Evolutionary conservation across 2,329 filamentous ascomycete genomes (phyloP).

Genomic region (Fusarium keratoplasticum): DNA sequence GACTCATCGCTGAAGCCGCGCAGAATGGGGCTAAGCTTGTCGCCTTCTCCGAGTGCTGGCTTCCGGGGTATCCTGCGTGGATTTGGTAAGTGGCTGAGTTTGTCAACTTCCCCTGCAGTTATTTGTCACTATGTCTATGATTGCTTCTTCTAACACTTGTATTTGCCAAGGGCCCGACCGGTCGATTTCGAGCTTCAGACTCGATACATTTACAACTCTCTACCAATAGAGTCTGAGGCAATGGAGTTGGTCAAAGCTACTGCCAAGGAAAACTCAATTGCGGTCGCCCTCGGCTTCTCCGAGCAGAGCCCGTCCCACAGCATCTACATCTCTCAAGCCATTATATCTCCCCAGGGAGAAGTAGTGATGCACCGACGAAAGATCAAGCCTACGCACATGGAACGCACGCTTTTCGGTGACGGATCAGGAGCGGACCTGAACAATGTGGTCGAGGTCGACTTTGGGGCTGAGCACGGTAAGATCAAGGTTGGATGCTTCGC

Average conservation of each 20-base stretch:
- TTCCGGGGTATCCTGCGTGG: conserved; percentile 64
- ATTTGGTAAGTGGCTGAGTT: conserved; percentile 42
- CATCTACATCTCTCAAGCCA: conserved; percentile 59
- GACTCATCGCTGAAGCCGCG: conserved; percentile 40
- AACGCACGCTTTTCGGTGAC: conserved; percentile 63
- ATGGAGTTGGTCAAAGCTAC: conserved; percentile 51
- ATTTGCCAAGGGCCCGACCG: conserved; percentile 28
- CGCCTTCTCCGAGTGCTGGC: conserved; percentile 65
- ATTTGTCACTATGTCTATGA: neutral
- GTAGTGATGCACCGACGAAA: conserved; percentile 57
- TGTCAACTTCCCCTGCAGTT: neutral
- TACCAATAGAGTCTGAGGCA: conserved; percentile 53
- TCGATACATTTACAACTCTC: conserved; percentile 55
- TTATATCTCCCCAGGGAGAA: conserved; percentile 56
- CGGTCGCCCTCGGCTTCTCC: conserved; percentile 58
- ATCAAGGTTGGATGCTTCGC: conserved; percentile 57
- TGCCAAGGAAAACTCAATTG: conserved; percentile 52
- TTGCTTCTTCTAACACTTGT: neutral
- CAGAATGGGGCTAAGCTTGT: conserved; percentile 65
- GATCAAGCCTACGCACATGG: conserved; percentile 66
- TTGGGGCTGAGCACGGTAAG: conserved; percentile 46
- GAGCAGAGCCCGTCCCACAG: conserved; percentile 50
- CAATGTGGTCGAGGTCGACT: conserved; percentile 53
- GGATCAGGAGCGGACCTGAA: conserved; percentile 52
- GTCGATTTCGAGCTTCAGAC: conserved; percentile 41